Conservation (phyloP, 768 basidiomycete species). For the Sporobolomyces pararoseus region DNA sequence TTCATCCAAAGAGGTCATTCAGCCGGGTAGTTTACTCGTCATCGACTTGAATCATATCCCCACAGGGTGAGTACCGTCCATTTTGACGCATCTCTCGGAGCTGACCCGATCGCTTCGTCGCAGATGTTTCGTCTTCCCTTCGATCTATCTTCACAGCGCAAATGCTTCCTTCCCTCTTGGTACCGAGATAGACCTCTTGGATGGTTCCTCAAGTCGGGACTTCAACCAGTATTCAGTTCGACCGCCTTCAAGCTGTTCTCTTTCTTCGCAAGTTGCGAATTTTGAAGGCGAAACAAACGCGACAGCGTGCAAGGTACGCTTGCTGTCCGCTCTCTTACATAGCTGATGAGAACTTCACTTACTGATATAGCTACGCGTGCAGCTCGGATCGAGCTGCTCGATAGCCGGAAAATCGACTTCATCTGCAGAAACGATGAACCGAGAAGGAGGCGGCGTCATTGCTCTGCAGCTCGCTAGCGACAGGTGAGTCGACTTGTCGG, state of each 20-base stretch:
- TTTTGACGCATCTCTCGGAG: no score
- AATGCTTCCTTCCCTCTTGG: not conserved
- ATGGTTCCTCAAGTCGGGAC: not conserved
- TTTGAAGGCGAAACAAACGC: not conserved
- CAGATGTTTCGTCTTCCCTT: constrained; percentile 13
- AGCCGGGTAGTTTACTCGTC: not conserved
- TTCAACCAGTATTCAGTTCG: constrained; percentile 1
- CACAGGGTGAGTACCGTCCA: constrained; percentile 12
- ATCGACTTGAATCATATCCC: constrained; percentile 8
- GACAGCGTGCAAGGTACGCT: no score
- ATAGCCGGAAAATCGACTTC: no score
- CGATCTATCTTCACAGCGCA: constrained; percentile 12
- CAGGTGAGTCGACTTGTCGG: not conserved
- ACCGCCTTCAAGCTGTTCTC: not conserved
- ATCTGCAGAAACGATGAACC: constrained; percentile 1
- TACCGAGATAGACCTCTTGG: constrained; percentile 16
- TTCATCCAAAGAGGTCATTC: constrained; percentile 8
- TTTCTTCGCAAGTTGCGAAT: not conserved
- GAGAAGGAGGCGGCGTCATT: not conserved
- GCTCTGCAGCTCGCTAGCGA: not conserved
- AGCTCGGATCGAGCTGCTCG: no score
- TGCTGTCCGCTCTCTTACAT: no score
- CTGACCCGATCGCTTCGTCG: no score
- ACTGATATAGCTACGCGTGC: no score
- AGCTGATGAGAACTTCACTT: not conserved